Percentiles rank a stretch among this genome's conserved stretches.
Conservation (phyloP, 306 rosid genomes). For the Inga oerstediana region DNA sequence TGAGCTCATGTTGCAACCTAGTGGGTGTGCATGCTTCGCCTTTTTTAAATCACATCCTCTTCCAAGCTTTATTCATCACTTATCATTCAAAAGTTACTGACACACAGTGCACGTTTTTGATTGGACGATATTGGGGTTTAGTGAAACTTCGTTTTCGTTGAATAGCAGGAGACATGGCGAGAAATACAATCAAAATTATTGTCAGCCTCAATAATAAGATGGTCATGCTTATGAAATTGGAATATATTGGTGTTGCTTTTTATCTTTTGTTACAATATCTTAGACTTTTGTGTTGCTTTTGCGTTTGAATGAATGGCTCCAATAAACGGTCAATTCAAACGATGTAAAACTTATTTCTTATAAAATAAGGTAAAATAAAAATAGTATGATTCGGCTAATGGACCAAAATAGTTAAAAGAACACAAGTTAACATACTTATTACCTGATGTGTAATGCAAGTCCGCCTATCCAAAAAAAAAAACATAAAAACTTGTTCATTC, state of each 20-base stretch:
- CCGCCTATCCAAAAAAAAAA: neutral
- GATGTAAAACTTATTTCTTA: neutral
- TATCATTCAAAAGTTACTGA: neutral
- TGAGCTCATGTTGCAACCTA: neutral
- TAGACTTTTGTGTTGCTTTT: neutral
- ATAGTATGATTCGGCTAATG: too few species aligned
- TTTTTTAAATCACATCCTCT: conserved; percentile 7
- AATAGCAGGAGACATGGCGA: neutral
- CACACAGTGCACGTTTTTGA: neutral
- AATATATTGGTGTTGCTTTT: neutral
- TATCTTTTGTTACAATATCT: neutral
- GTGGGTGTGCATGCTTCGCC: neutral
- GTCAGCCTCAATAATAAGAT: neutral
- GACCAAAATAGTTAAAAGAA: too few species aligned
- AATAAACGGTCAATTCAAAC: neutral
- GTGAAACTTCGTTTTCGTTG: conserved; percentile 1
- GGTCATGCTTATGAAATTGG: neutral
- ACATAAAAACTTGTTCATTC: neutral
- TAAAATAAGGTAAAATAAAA: too few species aligned
- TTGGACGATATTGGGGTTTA: neutral
- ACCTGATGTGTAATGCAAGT: neutral
- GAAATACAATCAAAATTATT: neutral
- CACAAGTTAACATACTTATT: too few species aligned
- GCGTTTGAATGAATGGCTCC: neutral
- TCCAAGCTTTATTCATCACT: neutral